Percentiles rank a stretch among this genome's conserved stretches.
These are phyloP conservation scores for Juncus inflexus DNA, from an alignment of 176 grass and related monocot species.

Conservation along the genomic window DNA sequence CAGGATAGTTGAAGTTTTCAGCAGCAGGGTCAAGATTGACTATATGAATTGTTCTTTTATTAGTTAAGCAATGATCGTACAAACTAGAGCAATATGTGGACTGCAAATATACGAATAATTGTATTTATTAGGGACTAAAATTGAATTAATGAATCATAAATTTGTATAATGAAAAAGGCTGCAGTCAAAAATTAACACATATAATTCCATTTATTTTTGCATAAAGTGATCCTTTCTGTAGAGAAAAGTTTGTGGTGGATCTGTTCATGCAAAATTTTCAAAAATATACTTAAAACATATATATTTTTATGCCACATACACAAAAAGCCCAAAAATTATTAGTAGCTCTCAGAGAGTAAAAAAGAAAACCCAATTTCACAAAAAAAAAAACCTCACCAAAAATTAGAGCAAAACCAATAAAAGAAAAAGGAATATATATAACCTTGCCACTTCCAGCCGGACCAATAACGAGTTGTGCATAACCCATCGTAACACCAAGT, in stretches of 20 bases:
- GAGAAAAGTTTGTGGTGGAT: not conserved
- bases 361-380: not conserved
- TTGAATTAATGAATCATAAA: slow-evolving; percentile 15
- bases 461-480: slow-evolving; percentile 89
- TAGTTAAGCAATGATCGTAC: slow-evolving; percentile 61
- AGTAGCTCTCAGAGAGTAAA: not conserved
- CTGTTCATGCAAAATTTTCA: not conserved
- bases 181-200: not conserved
- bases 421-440: not conserved
- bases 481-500: slow-evolving; percentile 51
- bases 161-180: not conserved
- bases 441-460: slow-evolving; percentile 98
- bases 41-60: slow-evolving; percentile 65
- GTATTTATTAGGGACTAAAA: not conserved
- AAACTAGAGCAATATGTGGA: slow-evolving; percentile 88
- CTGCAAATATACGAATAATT: slow-evolving; percentile 30
- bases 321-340: not conserved
- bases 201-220: not conserved
- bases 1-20: slow-evolving; percentile 77
- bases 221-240: not conserved
- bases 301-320: not conserved
- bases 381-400: not conserved
- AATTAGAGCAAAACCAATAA: not conserved
- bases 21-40: slow-evolving; percentile 94
- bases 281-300: not conserved